phyloP scores from a whole-genome alignment of 2,329 filamentous ascomycete genomes.

The Diaporthe sp. region DNA sequence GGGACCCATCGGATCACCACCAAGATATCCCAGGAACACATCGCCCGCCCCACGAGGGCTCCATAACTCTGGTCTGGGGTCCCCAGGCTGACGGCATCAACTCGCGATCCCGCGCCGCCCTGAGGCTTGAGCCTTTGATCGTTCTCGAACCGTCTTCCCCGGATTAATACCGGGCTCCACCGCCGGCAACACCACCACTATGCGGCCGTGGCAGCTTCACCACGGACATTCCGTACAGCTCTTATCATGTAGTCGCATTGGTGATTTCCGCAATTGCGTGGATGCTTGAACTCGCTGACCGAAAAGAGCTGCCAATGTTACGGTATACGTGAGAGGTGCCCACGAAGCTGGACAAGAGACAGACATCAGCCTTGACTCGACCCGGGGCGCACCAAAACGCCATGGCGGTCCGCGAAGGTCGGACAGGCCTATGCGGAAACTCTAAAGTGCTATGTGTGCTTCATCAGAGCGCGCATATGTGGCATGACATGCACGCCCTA shows the following conservation, averaged over 20 bases:
- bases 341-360: background rate
- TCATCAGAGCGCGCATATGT: background rate
- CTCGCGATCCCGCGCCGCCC: constrained; percentile 18
- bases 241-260: background rate
- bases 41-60: constrained; percentile 23
- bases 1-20: constrained; percentile 4
- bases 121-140: constrained; percentile 13
- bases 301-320: background rate
- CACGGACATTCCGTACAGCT: background rate
- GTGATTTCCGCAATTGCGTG: background rate
- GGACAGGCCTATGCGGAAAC: background rate
- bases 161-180: constrained; percentile 25
- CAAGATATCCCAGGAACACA: constrained; percentile 17
- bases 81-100: constrained; percentile 29
- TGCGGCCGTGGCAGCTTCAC: background rate
- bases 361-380: background rate
- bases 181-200: constrained; percentile 6
- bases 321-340: background rate
- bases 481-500: constrained; percentile 6
- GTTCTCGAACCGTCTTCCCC: constrained; percentile 36
- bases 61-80: constrained; percentile 23
- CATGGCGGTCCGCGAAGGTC: background rate
- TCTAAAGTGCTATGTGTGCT: background rate
- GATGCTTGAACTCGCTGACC: background rate
- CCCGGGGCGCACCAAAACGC: background rate